Base-by-base conservation (phyloP, 2,329 filamentous ascomycete genomes). In the Paraphaeosphaeria minitans region DNA sequence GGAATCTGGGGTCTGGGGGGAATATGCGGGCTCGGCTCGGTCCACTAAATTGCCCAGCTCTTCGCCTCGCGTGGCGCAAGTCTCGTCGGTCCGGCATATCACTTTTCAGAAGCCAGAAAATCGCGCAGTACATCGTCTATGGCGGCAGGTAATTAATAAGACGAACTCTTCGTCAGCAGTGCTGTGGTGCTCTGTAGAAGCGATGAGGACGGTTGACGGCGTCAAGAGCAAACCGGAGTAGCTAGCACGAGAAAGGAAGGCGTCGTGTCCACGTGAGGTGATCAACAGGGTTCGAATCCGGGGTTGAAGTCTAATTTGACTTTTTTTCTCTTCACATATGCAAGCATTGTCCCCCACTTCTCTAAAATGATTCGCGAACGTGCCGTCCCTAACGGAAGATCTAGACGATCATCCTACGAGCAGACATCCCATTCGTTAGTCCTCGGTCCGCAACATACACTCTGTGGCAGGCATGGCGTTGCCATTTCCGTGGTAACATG, bases 401-500 rank as follows among this genome's bases (percentile, higher is more conserved):
- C 43, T 29, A 47, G 12, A 47, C 16, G 22, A 12, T 13, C 43
- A 8, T 29, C 43, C 27, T 47, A 2, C 16, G 16, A 9, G 27
- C 43, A 27, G 6, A 22, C 27, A 47, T 8, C 43, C 22, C 10
- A 47, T 47, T 47, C 43, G 43, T 9, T 47, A 24, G 14, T 47
- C 43, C 21, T 47, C 43, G 43, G 43, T 27, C 43, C 43, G 43
- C 43, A 47, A 27, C 22, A 16, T 47, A n/a, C 16, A 27, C 27
- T 27, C 12, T n/a, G 22, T 29, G 22, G 12, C 43, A 29, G 22
- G 22, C 43, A 29, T 24, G 22, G 43, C 43, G 22, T 6, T 47
- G 22, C 43, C 22, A 29, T 29, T 47, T 47, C 43, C 43, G 43
- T 27, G 43, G 43, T 47, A 47, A 22, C 43, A 47, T 47, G 43